Evolutionary conservation across 768 basidiomycete species (phyloP), one percentile per base, ranked within the genome.

Genomic region (Gymnopilus junonius): DNA sequence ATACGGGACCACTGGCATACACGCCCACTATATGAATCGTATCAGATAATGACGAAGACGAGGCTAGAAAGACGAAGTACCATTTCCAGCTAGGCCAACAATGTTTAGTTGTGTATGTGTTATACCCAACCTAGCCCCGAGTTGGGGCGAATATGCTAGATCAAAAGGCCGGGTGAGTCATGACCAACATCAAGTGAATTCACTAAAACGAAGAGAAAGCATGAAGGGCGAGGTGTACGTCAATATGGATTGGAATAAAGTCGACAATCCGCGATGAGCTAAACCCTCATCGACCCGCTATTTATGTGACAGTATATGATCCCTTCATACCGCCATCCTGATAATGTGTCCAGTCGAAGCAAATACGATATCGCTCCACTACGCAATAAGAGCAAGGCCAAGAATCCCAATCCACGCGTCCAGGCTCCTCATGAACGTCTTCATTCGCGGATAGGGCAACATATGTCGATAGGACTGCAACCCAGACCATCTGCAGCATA

Each of bases 101-200:
- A 95, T 73, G 67, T 97, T 96, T 35, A 94, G 79, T 61, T 91
- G 86, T 0, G 94, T 96, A 58, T 95, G 91, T 3, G 85, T 84
- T 55, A 96, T 85, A 48, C 83, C 79, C 17, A 97, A 83, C 40
- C 87, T 85, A n/a, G 87, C 77, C 1, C 91, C 92, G 4, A 97
- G 83, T 72, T 97, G 94, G 0, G 95, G 94, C 1, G 91, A 87
- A 73, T 95, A 97, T 20, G 93, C 94, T 89, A 58, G 35, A 39
- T 40, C 8, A 20, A 14, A 32, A 20, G 23, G 12, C 5, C 27
- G n/a, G 3, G 46, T 64, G 42, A 64, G 63, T 53, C 40, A 15
- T n/a, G 7, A 2, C 20, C 31, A n/a, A n/a, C n/a, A n/a, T n/a
- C n/a, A n/a, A n/a, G n/a, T n/a, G n/a, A n/a, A n/a, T n/a, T n/a